Evolutionary conservation across 2,329 filamentous ascomycete species (phyloP).

Genomic region (Colletotrichum sansevieriae): DNA sequence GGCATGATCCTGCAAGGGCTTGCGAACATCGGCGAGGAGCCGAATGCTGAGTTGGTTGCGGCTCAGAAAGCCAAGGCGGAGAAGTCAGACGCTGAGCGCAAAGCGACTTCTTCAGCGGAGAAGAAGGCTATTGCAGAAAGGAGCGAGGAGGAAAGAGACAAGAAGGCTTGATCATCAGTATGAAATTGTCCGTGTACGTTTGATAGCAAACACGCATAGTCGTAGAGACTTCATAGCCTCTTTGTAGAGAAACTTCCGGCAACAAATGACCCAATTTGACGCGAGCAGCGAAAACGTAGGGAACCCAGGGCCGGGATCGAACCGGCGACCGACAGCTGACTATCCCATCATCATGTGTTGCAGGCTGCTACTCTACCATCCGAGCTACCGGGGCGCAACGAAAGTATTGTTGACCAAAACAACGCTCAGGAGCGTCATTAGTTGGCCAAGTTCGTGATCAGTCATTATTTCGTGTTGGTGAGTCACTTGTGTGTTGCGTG

Average conservation of each 20-base stretch:
- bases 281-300: background rate
- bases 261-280: no score
- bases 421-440: background rate
- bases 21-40: background rate
- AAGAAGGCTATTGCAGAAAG: background rate
- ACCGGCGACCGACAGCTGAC: slow-evolving; percentile 3
- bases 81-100: no score
- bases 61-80: background rate
- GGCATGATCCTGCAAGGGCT: background rate
- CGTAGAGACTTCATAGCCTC: no score
- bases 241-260: no score
- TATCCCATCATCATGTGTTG: background rate
- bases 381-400: background rate
- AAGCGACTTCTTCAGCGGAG: no score
- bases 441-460: background rate
- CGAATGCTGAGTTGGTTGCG: background rate
- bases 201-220: no score
- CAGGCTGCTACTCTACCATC: slow-evolving; percentile 6
- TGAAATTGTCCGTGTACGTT: no score
- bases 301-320: background rate
- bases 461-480: background rate
- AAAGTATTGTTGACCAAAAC: background rate
- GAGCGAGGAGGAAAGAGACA: background rate
- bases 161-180: no score
- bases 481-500: background rate